phyloP scores from a whole-genome alignment of 1,139 yeast species.

The Blastobotrys malaysiensis region DNA sequence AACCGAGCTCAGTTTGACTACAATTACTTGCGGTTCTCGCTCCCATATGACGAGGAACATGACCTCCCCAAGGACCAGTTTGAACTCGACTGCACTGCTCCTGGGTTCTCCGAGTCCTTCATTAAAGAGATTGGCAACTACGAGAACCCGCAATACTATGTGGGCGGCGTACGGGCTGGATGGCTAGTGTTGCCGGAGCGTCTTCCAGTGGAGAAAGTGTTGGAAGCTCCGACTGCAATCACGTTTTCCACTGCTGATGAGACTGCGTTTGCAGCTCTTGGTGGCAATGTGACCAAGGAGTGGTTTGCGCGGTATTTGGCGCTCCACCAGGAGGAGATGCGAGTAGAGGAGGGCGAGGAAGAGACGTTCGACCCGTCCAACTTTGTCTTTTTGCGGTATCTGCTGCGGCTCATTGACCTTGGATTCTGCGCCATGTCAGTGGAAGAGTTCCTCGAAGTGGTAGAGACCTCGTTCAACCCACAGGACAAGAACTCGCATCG shows the following conservation, averaged over 20 bases:
- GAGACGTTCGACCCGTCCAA: constrained; percentile 30
- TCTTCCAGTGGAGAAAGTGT: constrained; percentile 44
- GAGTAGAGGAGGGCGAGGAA: constrained; percentile 30
- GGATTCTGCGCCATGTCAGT: constrained; percentile 19
- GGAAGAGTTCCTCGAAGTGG: constrained; percentile 20
- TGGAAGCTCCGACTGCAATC: neutral
- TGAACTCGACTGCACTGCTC: constrained; percentile 40
- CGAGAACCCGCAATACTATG: constrained; percentile 25
- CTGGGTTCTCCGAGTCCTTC: constrained; percentile 42
- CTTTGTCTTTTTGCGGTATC: constrained; percentile 23
- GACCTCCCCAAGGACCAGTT: constrained; percentile 39
- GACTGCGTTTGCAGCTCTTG: constrained; percentile 27
- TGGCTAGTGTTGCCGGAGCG: constrained; percentile 75
- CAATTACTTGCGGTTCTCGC: constrained; percentile 29
- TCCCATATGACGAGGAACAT: constrained; percentile 34
- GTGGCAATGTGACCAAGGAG: constrained; percentile 45
- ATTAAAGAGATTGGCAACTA: constrained; percentile 47
- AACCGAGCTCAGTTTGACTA: constrained; percentile 52
- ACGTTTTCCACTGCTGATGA: neutral
- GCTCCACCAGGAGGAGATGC: constrained; percentile 38
- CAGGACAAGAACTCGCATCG: constrained; percentile 36
- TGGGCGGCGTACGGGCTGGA: constrained; percentile 52
- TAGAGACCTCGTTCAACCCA: constrained; percentile 21
- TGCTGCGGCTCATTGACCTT: constrained; percentile 25
- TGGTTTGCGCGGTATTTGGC: constrained; percentile 56